Evolutionary conservation across 2,329 filamentous ascomycete genomes (phyloP).

Genomic region (Amauroascus verrucosus): DNA sequence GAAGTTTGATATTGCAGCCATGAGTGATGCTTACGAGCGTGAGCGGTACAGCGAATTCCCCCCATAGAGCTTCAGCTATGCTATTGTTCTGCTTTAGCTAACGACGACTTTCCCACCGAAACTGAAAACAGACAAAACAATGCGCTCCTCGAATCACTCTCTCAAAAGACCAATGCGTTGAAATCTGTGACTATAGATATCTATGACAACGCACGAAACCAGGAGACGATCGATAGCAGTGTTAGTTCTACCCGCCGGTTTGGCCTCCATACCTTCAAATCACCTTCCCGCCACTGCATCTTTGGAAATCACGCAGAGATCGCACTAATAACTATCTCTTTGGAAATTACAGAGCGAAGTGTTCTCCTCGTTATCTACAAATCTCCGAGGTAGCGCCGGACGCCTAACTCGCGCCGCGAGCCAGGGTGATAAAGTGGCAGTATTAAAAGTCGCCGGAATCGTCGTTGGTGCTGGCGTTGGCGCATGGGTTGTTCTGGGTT

Average conservation of each 20-base stretch:
- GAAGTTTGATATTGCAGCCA: conserved; percentile 27
- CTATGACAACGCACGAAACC: conserved; percentile 86
- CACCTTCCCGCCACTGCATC: too few relatives aligned
- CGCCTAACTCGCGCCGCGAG: conserved; percentile 83
- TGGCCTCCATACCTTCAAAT: too few relatives aligned
- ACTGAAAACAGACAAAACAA: conserved; percentile 65
- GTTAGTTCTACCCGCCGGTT: conserved; percentile 41
- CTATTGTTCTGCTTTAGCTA: conserved; percentile 7
- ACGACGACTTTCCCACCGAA: conserved; percentile 9
- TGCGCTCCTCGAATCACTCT: conserved; percentile 80
- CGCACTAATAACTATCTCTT: background rate
- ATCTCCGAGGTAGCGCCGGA: conserved; percentile 71
- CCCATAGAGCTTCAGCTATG: background rate
- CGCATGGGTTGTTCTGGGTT: conserved; percentile 61
- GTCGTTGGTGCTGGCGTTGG: conserved; percentile 62
- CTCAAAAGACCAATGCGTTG: conserved; percentile 79
- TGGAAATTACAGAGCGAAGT: conserved; percentile 58
- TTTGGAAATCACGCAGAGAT: too few relatives aligned
- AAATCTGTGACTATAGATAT: conserved; percentile 94
- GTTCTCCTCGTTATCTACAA: conserved; percentile 76
- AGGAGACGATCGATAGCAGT: conserved; percentile 77
- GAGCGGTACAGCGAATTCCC: conserved; percentile 44
- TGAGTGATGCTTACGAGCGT: conserved; percentile 70
- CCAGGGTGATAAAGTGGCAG: conserved; percentile 79
- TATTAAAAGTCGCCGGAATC: conserved; percentile 80